Evolutionary conservation across 2,329 filamentous ascomycete genomes (phyloP).

Genomic region (Leptodontidium sp.): DNA sequence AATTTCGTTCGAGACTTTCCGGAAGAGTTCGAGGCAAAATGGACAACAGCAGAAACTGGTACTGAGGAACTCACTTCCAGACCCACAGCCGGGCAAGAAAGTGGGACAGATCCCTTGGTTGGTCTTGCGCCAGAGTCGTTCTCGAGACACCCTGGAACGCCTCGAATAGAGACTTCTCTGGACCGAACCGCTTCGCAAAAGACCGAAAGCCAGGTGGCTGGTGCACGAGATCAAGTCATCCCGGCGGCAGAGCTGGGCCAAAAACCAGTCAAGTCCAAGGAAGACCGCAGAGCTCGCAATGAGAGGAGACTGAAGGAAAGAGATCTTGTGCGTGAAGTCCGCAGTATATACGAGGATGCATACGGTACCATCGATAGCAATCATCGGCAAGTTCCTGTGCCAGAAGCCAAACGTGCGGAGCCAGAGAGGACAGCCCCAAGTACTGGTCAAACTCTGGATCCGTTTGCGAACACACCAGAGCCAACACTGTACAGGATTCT

Average conservation of each 20-base stretch:
- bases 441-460: conserved; percentile 10
- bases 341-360: conserved; percentile 52
- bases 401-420: neutral
- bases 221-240: neutral
- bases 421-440: neutral
- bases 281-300: neutral
- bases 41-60: conserved; percentile 45
- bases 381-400: conserved; percentile 41
- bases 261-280: neutral
- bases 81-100: conserved; percentile 29
- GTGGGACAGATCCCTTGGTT: conserved; percentile 36
- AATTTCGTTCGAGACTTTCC: conserved; percentile 61
- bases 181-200: conserved; percentile 36
- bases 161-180: conserved; percentile 44
- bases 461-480: conserved; percentile 26
- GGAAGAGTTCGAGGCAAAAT: conserved; percentile 57
- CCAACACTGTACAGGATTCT: conserved; percentile 67
- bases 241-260: neutral
- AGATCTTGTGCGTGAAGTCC: conserved; percentile 49
- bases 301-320: conserved; percentile 39
- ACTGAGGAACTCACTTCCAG: conserved; percentile 35
- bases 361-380: conserved; percentile 51
- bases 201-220: neutral
- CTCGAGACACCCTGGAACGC: conserved; percentile 37
- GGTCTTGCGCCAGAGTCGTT: conserved; percentile 35